A percentile compares a stretch with the other conserved stretches of the same genome.
phyloP scores from a whole-genome alignment of 345 rosid species.

The Eucalyptus pauciflora region DNA sequence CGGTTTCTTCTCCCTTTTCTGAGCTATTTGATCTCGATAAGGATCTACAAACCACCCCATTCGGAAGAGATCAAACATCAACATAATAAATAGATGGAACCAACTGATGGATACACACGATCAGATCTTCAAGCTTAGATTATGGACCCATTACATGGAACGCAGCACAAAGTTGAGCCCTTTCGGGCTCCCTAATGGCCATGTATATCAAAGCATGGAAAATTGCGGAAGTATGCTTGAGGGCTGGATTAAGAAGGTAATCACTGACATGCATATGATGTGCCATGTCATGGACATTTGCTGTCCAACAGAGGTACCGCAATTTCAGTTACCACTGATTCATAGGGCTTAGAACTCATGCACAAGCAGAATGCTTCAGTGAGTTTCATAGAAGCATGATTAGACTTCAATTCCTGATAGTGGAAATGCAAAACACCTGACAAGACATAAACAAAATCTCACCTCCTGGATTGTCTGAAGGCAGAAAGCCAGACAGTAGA shows the following conservation, averaged over 20 bases:
- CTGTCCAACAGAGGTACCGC: not conserved
- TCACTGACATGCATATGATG: not conserved
- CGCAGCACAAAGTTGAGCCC: not conserved
- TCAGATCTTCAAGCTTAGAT: not conserved
- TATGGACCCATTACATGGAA: not conserved
- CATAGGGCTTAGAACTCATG: not conserved
- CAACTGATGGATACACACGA: not conserved
- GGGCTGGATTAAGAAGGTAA: not conserved
- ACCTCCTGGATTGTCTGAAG: constrained; percentile 24
- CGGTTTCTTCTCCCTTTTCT: not conserved
- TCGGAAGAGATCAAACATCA: not conserved
- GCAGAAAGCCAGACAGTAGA: constrained; percentile 10
- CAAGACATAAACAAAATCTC: constrained; percentile 2
- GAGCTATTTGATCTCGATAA: constrained; percentile 1
- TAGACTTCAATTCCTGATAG: not conserved
- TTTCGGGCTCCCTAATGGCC: not conserved
- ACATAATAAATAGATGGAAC: not conserved
- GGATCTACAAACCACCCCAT: constrained; percentile 6
- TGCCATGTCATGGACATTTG: not conserved
- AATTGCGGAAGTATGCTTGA: not conserved
- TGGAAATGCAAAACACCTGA: not conserved
- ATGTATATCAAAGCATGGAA: not conserved
- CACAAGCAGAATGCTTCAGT: not conserved
- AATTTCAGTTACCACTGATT: not conserved
- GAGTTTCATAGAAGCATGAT: not conserved